phyloP scores from a whole-genome alignment of 2,329 filamentous ascomycete species.

The Dactylellina haptotyla region DNA sequence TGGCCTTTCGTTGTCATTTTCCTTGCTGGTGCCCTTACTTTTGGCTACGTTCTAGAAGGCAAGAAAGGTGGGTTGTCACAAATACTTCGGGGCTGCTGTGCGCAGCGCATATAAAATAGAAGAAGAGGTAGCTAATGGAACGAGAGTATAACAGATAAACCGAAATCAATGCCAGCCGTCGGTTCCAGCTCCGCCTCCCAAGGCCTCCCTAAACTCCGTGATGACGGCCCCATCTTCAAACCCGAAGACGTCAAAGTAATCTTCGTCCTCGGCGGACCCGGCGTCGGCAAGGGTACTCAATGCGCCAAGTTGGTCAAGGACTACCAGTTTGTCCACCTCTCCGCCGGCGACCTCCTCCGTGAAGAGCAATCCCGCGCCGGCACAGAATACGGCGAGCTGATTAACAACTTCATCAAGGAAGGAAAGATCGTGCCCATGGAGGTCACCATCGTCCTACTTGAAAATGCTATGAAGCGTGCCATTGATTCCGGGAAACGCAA shows the following conservation, averaged over 20 bases:
- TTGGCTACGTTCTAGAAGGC: constrained; percentile 66
- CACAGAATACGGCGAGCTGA: constrained; percentile 89
- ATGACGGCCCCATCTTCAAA: constrained; percentile 71
- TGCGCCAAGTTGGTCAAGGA: constrained; percentile 86
- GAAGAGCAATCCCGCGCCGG: constrained; percentile 90
- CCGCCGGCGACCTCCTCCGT: constrained; percentile 89
- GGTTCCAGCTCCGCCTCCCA: constrained; percentile 60
- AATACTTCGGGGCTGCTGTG: too few relatives aligned
- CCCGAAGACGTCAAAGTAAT: constrained; percentile 84
- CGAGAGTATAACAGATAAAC: constrained; percentile 16
- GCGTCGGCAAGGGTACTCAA: constrained; percentile 96
- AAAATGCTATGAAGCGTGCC: constrained; percentile 85
- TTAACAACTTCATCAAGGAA: constrained; percentile 91
- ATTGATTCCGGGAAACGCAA: constrained; percentile 71
- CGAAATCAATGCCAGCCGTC: constrained; percentile 35
- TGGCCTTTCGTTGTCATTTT: constrained; percentile 63
- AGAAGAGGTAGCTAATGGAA: constrained; percentile 5
- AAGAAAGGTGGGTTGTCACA: constrained; percentile 65
- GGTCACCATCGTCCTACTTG: constrained; percentile 89
- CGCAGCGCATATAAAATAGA: background rate
- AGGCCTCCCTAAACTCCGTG: constrained; percentile 51
- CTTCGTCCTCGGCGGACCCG: constrained; percentile 95
- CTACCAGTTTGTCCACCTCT: constrained; percentile 92
- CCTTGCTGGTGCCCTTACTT: constrained; percentile 65
- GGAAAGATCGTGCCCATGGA: constrained; percentile 97